A percentile compares a stretch with the other conserved stretches of the same genome.
phyloP scores from a whole-genome alignment of 768 basidiomycete genomes.

The Udeniomyces megalosporus region DNA sequence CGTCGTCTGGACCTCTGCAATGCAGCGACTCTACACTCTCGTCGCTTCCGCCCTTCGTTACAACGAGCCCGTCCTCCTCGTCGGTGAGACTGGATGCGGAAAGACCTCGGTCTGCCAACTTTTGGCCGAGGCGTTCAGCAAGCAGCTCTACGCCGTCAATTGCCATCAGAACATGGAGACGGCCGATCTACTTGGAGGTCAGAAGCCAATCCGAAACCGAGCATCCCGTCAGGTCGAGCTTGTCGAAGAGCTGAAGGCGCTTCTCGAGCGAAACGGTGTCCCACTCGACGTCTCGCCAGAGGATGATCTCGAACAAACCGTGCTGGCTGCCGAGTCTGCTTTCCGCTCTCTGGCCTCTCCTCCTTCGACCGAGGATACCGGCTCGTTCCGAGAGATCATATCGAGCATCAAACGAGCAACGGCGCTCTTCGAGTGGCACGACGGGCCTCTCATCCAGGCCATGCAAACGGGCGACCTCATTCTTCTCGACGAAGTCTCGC shows the following conservation, averaged over 20 bases:
- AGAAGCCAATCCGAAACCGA: conserved; percentile 27
- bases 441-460: conserved; percentile 85
- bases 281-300: neutral
- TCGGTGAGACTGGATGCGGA: conserved; percentile 92
- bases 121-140: conserved; percentile 50
- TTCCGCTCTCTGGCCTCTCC: conserved; percentile 21
- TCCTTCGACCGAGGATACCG: conserved; percentile 30
- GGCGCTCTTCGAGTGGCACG: conserved; percentile 92
- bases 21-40: conserved; percentile 74
- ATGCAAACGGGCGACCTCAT: conserved; percentile 76
- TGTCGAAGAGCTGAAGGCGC: neutral
- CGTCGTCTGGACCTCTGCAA: conserved; percentile 74
- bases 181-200: conserved; percentile 83
- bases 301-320: conserved; percentile 4
- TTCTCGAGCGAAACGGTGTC: neutral
- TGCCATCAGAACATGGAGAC: conserved; percentile 99
- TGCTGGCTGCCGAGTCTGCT: neutral
- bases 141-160: conserved; percentile 56
- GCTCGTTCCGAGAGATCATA: conserved; percentile 35
- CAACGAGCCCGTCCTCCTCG: conserved; percentile 86
- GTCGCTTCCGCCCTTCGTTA: conserved; percentile 69
- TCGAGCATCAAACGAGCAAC: conserved; percentile 33
- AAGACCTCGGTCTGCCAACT: conserved; percentile 95
- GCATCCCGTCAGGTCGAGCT: conserved; percentile 8
- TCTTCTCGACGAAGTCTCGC: conserved; percentile 86